phyloP scores from a whole-genome alignment of 2,329 filamentous ascomycete genomes.

The Colletotrichum siamense region DNA sequence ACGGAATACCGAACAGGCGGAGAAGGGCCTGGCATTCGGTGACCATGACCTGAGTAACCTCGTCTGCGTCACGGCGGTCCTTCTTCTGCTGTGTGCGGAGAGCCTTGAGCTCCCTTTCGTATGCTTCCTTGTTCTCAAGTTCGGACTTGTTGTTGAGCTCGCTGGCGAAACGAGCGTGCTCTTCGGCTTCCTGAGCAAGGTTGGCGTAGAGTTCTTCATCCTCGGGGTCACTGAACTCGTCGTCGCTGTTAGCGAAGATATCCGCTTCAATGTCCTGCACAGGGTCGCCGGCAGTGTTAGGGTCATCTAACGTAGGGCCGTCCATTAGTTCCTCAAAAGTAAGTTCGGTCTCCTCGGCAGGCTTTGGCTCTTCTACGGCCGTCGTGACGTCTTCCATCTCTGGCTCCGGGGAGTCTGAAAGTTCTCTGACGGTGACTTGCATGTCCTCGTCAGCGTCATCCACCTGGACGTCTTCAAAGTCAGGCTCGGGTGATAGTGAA shows the following conservation, averaged over 20 bases:
- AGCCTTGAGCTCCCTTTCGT: constrained; percentile 85
- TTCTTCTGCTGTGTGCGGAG: constrained; percentile 95
- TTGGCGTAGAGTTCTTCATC: constrained; percentile 89
- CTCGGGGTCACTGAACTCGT: constrained; percentile 83
- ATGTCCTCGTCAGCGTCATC: constrained; percentile 33
- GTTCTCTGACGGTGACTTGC: constrained; percentile 29
- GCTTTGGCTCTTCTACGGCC: not conserved
- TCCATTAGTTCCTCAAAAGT: constrained; percentile 27
- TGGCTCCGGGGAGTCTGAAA: constrained; percentile 19
- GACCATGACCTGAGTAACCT: constrained; percentile 96
- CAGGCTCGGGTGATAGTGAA: constrained; percentile 26
- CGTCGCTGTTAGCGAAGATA: constrained; percentile 64
- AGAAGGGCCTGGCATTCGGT: constrained; percentile 92
- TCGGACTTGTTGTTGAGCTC: constrained; percentile 80
- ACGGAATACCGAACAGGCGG: constrained; percentile 89
- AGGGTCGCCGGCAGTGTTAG: constrained; percentile 7
- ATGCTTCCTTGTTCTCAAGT: constrained; percentile 75
- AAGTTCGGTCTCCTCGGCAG: constrained; percentile 7
- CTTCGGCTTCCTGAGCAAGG: constrained; percentile 88
- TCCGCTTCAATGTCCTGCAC: constrained; percentile 42
- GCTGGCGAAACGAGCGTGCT: constrained; percentile 91
- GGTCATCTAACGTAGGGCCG: constrained; percentile 20
- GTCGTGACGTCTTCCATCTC: not conserved
- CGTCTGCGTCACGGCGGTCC: constrained; percentile 92
- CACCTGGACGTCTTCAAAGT: constrained; percentile 43